Conservation (phyloP, 1,139 yeast genomes). For the Hansenula lynferdii region DNA sequence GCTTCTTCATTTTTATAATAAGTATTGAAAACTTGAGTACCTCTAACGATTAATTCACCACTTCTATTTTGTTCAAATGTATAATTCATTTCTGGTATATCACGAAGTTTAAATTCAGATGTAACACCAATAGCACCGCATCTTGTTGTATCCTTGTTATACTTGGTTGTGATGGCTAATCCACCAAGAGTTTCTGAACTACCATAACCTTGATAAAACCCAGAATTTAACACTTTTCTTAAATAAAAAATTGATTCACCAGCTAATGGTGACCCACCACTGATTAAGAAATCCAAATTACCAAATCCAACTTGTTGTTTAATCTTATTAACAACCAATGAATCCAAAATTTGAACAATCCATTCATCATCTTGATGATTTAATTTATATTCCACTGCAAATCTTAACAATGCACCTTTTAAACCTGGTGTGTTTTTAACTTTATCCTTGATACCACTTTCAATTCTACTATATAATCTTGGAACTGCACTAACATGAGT, state of each 20-base stretch:
- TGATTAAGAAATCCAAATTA: constrained; percentile 30
- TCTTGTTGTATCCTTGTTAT: constrained; percentile 43
- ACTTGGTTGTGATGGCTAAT: constrained; percentile 32
- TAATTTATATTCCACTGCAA: constrained; percentile 21
- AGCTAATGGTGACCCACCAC: constrained; percentile 53
- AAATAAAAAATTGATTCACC: constrained; percentile 41
- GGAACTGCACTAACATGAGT: constrained; percentile 45
- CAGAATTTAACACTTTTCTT: constrained; percentile 42
- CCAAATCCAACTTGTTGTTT: constrained; percentile 41
- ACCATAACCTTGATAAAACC: constrained; percentile 50
- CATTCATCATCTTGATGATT: constrained; percentile 32
- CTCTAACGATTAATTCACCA: constrained; percentile 47
- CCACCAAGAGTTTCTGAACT: constrained; percentile 52
- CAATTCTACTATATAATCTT: constrained; percentile 46
- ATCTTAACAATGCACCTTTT: constrained; percentile 20
- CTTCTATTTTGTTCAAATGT: constrained; percentile 33
- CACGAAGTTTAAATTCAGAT: constrained; percentile 44
- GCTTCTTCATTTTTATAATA: constrained; percentile 42
- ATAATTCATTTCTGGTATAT: constrained; percentile 48
- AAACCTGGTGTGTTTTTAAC: constrained; percentile 22
- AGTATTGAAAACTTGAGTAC: constrained; percentile 42
- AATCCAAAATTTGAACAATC: constrained; percentile 34
- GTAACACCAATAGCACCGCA: constrained; percentile 49
- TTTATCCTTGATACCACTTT: constrained; percentile 39
- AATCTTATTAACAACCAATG: constrained; percentile 34